These are phyloP conservation scores for Epichloe sp. DNA, from an alignment of 2,329 filamentous ascomycete genomes.

Conservation along the genomic window DNA sequence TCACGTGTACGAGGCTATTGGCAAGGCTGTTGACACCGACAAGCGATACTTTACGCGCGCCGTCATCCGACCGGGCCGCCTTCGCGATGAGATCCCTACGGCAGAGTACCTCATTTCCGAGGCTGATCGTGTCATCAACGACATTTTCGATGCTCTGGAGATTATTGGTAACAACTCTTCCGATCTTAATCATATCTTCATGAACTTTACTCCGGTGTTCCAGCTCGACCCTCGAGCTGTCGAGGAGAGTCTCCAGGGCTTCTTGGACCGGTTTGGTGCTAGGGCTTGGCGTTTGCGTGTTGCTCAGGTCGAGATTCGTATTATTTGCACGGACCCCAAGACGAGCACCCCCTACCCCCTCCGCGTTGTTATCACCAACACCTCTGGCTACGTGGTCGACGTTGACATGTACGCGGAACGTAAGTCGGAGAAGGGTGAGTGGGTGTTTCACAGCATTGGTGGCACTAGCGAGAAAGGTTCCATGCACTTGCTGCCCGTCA, in stretches of 20 bases:
- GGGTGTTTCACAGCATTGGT: conserved; percentile 96
- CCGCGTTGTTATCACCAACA: conserved; percentile 95
- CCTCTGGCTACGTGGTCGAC: conserved; percentile 92
- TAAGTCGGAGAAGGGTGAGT: conserved; percentile 95
- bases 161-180: conserved; percentile 99
- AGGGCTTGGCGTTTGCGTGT: conserved; percentile 94
- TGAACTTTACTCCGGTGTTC: conserved; percentile 98
- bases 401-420: conserved; percentile 96
- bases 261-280: conserved; percentile 90
- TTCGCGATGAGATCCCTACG: conserved; percentile 96
- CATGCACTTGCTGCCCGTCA: conserved; percentile 86
- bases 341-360: conserved; percentile 83
- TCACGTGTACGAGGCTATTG: conserved; percentile 93
- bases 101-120: conserved; percentile 97
- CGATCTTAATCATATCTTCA: conserved; percentile 99
- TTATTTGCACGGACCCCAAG: conserved; percentile 83
- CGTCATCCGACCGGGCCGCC: conserved; percentile 82
- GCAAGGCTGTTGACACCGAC: conserved; percentile 88
- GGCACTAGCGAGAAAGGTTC: conserved; percentile 89
- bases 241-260: conserved; percentile 83
- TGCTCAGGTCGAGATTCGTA: conserved; percentile 93
- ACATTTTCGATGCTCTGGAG: conserved; percentile 93
- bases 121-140: conserved; percentile 90
- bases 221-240: conserved; percentile 80
- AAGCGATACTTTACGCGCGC: conserved; percentile 98